These are phyloP conservation scores for Hypoxylon sp. DNA, from an alignment of 2,329 filamentous ascomycete species.

Conservation along the genomic window DNA sequence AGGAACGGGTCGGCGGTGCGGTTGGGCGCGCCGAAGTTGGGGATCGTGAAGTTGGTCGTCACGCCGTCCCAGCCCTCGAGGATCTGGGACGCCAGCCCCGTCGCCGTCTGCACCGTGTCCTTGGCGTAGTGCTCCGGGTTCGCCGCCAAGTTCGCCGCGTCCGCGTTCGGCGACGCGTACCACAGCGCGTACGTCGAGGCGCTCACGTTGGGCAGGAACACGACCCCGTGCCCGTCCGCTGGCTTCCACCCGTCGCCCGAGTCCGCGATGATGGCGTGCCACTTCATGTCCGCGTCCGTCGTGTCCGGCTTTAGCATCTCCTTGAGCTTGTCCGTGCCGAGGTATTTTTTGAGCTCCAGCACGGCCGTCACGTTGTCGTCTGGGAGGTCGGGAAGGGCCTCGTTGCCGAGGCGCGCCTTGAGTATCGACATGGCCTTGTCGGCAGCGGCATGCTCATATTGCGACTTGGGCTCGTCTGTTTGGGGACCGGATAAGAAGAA, in stretches of 20 bases:
- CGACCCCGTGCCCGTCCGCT: conserved; percentile 37
- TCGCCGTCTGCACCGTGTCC: conserved; percentile 25
- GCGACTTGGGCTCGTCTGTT: conserved; percentile 15
- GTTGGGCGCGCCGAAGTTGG: conserved; percentile 41
- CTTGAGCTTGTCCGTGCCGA: conserved; percentile 37
- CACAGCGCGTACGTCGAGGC: conserved; percentile 37
- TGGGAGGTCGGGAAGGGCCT: conserved; percentile 15
- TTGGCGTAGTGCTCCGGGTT: conserved; percentile 45
- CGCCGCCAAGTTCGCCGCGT: conserved; percentile 40
- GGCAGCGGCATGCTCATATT: conserved; percentile 30
- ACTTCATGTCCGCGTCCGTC: conserved; percentile 36
- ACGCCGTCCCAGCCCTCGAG: conserved; percentile 46
- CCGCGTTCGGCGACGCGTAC: conserved; percentile 38
- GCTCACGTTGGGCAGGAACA: conserved; percentile 41
- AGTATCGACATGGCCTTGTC: conserved; percentile 18
- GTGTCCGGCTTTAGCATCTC: conserved; percentile 38
- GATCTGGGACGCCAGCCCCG: conserved; percentile 36
- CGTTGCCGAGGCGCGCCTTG: conserved; percentile 15
- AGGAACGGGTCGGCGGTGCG: conserved; percentile 46
- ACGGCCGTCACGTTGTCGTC: conserved; percentile 22
- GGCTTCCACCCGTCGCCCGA: conserved; percentile 33
- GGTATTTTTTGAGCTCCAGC: conserved; percentile 36
- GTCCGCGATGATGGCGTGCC: conserved; percentile 35
- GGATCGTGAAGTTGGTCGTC: conserved; percentile 49
- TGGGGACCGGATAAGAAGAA: conserved; percentile 30